Evolutionary conservation across 306 rosid genomes (phyloP), one percentile per base, ranked within the genome.

Genomic region (Vachellia collinsii): DNA sequence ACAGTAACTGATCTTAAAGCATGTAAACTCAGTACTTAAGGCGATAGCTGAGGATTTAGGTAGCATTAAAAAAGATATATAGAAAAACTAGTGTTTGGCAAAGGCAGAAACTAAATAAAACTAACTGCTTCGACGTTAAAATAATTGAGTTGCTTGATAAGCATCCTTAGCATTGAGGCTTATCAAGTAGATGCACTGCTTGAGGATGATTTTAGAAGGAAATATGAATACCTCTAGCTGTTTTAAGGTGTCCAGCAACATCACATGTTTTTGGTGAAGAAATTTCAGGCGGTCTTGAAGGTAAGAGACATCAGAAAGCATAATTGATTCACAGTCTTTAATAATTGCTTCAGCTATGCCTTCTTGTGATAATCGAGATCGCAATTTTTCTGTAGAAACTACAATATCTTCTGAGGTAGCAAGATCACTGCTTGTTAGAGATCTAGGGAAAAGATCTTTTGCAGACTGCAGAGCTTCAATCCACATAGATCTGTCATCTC

Each of bases 401-500:
- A 88, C 93, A 20, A 93, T 82, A 82, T 95, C 96, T 85, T 93
- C 96, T 14, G 91, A 80, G 62, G 91, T 88, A 70, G 87, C 84
- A 70, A 95, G 94, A 74, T 95, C 99, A 7, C 81, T 85, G 81
- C 99, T 89, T 10, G 91, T 82, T 67, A 93, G 80, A 80, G 83
- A 80, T 82, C 98, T 84, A 68, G 98, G 99, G 84, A 91, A 95
- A 79, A 93, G 98, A 81, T 95, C 98, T 83, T 95, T 95, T 6
- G 96, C 94, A 46, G 96, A 89, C 75, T 90, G 89, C 85, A 95
- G 84, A 5, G 97, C 96, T 76, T 93, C 99, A 58, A 95, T 84
- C 99, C 99, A 95, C 64, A 86, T 65, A 85, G 96, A 89, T 85
- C 98, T 92, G 85, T 90, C 95, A 74, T 93, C 98, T 84, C 90